Conservation (phyloP, 169 alveolate genomes). For the Cryptosporidium sp. region DNA sequence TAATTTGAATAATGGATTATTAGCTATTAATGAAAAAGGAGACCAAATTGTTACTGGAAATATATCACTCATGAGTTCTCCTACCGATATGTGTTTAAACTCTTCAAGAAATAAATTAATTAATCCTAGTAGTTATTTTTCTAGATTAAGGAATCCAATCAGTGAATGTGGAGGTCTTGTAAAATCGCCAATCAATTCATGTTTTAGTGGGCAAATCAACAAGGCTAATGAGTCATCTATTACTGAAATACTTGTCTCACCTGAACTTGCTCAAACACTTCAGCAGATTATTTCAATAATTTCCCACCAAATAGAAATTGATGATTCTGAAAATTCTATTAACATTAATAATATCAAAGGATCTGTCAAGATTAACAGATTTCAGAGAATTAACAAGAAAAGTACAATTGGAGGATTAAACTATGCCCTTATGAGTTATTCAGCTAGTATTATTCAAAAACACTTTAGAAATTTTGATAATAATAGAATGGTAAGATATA, state of each 20-base stretch:
- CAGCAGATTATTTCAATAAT: constrained; percentile 36
- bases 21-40: constrained; percentile 25
- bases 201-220: background rate
- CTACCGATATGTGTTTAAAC: constrained; percentile 6
- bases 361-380: background rate
- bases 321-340: background rate
- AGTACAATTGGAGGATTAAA: constrained; percentile 64
- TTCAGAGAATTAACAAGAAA: constrained; percentile 38
- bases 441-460: constrained; percentile 57
- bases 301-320: constrained; percentile 2
- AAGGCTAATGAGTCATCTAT: constrained; percentile 9
- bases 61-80: constrained; percentile 14
- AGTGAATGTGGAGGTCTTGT: background rate
- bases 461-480: constrained; percentile 34
- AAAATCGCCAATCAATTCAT: constrained; percentile 35
- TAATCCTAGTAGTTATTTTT: background rate
- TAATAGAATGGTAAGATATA: constrained; percentile 11
- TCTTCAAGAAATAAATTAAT: background rate
- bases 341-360: background rate
- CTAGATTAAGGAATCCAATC: background rate
- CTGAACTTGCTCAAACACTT: constrained; percentile 59
- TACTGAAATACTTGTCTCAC: constrained; percentile 62
- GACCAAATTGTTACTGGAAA: constrained; percentile 11
- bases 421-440: constrained; percentile 47
- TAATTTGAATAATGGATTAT: constrained; percentile 45